Evolutionary conservation across 1,284 basidiomycete genomes (phyloP).

Genomic region (Ustanciosporium gigantosporum): DNA sequence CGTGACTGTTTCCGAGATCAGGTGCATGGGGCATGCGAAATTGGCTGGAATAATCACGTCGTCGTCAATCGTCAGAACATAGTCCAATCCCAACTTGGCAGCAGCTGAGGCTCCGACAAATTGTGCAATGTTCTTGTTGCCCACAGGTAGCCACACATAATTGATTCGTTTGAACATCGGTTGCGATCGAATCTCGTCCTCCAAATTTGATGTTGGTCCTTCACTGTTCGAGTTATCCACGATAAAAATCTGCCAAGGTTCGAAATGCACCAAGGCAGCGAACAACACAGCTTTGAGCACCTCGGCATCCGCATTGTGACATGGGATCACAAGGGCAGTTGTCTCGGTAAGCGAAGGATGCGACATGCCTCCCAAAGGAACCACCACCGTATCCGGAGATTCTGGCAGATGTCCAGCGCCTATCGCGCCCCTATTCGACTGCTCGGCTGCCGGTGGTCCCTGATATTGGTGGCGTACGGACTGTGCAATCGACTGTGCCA

Average conservation of each 20-base stretch:
- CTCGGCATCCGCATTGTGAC: slow-evolving; percentile 29
- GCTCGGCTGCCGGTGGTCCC: no score
- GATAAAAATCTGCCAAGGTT: slow-evolving; percentile 33
- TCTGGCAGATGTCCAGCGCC: no score
- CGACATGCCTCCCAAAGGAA: slow-evolving; percentile 13
- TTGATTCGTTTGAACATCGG: slow-evolving; percentile 27
- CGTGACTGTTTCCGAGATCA: slow-evolving; percentile 14
- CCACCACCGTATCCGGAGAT: slow-evolving; percentile 4
- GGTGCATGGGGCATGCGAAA: slow-evolving; percentile 27
- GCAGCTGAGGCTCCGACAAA: slow-evolving; percentile 27
- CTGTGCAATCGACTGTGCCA: neutral
- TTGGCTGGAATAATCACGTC: slow-evolving; percentile 31
- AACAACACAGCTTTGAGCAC: slow-evolving; percentile 24
- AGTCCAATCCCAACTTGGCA: slow-evolving; percentile 13
- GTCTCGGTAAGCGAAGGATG: slow-evolving; percentile 26
- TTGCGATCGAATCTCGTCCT: slow-evolving; percentile 11
- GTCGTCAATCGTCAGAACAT: slow-evolving; percentile 32
- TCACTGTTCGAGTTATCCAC: slow-evolving; percentile 26
- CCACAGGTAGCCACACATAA: slow-evolving; percentile 29
- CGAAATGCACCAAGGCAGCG: slow-evolving; percentile 25
- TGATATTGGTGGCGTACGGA: neutral
- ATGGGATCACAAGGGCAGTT: slow-evolving; percentile 26
- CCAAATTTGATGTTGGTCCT: slow-evolving; percentile 10
- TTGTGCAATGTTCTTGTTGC: slow-evolving; percentile 35
- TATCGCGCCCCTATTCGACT: no score